Evolutionary conservation across 1,284 basidiomycete genomes (phyloP), one percentile per base, ranked within the genome.

Genomic region (Fomitopsis betulina): DNA sequence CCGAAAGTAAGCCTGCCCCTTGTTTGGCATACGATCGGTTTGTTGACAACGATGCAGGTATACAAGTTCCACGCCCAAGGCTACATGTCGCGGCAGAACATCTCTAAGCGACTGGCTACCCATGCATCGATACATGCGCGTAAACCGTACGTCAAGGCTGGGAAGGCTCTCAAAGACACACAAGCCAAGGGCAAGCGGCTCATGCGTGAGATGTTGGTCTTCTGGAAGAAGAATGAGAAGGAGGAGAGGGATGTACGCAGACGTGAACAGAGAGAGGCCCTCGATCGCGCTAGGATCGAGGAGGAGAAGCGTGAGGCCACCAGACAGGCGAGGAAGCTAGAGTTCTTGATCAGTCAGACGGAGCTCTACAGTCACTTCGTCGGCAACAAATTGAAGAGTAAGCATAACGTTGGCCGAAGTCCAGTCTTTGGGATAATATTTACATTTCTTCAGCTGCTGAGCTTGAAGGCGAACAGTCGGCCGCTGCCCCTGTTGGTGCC

Each of bases 281-380:
- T 89, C 62, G 94, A 97, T 66, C 84, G 91, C 54, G 86, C 94
- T 40, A 95, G 92, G 74, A 79, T 94, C 43, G 97, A 99, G 73
- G 97, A 99, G 73, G 97, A 99, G 76, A 93, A 91, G 71, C 86
- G 97, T 53, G 97, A 99, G 75, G 91, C 93, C 30, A 93, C 96
- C 59, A 82, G 97, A 54, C 95, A 98, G 75, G 93, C 96, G 3
- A 85, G 97, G 65, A 99, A 99, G 75, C 85, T 99, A 58, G 98
- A 99, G 76, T 99, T 99, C 79, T 80, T 99, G 73, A 96, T 99
- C 75, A 98, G 94, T 60, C 97, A 99, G 76, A 99, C 97, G 12
- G 97, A 99, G 73, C 84, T 99, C 12, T 99, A 99, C 76, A 97
- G 94, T 65, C 97, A 99, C 79, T 99, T 99, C 80, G 94, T 99